Evolutionary conservation across 805 yeast genomes (phyloP).

Genomic region (Candida krabiensis): DNA sequence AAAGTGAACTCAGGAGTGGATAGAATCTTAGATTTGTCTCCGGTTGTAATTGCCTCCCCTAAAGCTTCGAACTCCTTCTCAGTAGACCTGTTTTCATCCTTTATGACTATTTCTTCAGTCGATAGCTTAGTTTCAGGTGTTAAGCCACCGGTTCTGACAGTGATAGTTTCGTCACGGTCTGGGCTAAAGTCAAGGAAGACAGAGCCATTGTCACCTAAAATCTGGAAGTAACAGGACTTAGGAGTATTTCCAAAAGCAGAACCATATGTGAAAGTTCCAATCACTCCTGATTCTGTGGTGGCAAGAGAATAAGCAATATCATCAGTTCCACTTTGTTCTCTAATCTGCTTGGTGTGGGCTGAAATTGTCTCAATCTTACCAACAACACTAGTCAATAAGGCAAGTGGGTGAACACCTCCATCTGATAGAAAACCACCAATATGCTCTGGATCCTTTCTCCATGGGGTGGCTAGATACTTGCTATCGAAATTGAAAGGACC

Average conservation of each 20-base stretch:
- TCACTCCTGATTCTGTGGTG: constrained; percentile 54
- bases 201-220: constrained; percentile 81
- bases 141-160: constrained; percentile 51
- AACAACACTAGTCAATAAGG: constrained; percentile 76
- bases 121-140: constrained; percentile 48
- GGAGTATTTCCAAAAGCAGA: constrained; percentile 84
- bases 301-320: constrained; percentile 77
- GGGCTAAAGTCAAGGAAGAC: constrained; percentile 66
- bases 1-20: constrained; percentile 74
- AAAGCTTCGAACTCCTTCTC: constrained; percentile 48
- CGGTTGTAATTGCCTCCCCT: constrained; percentile 34
- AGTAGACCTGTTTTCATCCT: constrained; percentile 43
- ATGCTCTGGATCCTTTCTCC: constrained; percentile 92
- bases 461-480: constrained; percentile 66
- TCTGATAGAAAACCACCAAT: constrained; percentile 91
- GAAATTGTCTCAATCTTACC: constrained; percentile 72
- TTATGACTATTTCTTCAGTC: constrained; percentile 36
- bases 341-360: constrained; percentile 76
- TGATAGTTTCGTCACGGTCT: constrained; percentile 39
- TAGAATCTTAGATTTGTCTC: constrained; percentile 22
- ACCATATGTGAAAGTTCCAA: constrained; percentile 87
- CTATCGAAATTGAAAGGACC: constrained; percentile 65
- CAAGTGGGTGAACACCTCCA: constrained; percentile 96
- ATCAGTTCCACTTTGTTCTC: constrained; percentile 75
- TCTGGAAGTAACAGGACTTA: constrained; percentile 62